A percentile compares a stretch with the other conserved stretches of the same genome.
Evolutionary conservation across 768 basidiomycete genomes (phyloP).

Genomic region (Sarcodon aspratus): DNA sequence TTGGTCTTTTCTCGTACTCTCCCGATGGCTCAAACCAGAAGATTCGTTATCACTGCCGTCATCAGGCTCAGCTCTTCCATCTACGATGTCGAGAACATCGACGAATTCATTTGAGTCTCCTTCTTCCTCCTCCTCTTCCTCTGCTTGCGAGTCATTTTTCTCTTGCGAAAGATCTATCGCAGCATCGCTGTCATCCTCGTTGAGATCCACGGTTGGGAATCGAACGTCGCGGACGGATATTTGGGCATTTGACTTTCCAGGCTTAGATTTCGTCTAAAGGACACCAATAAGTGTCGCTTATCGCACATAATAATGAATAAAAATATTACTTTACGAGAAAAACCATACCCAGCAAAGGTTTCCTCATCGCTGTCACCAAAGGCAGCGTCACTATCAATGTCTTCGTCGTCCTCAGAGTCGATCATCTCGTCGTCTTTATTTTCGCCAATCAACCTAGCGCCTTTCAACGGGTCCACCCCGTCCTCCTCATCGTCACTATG

Average conservation of each 20-base stretch:
- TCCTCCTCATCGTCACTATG: slow-evolving; percentile 27
- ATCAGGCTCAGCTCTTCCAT: slow-evolving; percentile 40
- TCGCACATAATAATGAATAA: slow-evolving; percentile 1
- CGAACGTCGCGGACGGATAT: too few species aligned
- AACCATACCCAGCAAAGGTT: slow-evolving; percentile 53
- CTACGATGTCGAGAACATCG: slow-evolving; percentile 54
- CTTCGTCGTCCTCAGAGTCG: slow-evolving; percentile 56
- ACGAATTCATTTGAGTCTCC: slow-evolving; percentile 44
- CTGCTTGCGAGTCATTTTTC: slow-evolving; percentile 31
- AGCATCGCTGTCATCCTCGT: slow-evolving; percentile 36
- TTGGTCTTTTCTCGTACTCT: slow-evolving; percentile 20
- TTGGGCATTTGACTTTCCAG: slow-evolving; percentile 12
- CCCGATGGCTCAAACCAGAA: not conserved
- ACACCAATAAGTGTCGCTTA: not conserved
- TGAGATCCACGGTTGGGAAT: slow-evolving; percentile 35
- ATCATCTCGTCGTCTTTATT: slow-evolving; percentile 63
- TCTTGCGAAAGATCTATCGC: slow-evolving; percentile 24
- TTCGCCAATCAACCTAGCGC: slow-evolving; percentile 40
- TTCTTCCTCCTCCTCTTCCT: slow-evolving; percentile 23
- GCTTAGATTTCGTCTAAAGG: slow-evolving; percentile 9
- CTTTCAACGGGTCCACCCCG: slow-evolving; percentile 12
- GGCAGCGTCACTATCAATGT: slow-evolving; percentile 76
- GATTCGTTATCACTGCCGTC: slow-evolving; percentile 18
- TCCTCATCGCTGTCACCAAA: slow-evolving; percentile 79
- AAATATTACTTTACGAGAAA: slow-evolving; percentile 23